These are phyloP conservation scores for Fagopyrum esculentum DNA, from an alignment of 148 eudicot genomes.

Conservation along the genomic window DNA sequence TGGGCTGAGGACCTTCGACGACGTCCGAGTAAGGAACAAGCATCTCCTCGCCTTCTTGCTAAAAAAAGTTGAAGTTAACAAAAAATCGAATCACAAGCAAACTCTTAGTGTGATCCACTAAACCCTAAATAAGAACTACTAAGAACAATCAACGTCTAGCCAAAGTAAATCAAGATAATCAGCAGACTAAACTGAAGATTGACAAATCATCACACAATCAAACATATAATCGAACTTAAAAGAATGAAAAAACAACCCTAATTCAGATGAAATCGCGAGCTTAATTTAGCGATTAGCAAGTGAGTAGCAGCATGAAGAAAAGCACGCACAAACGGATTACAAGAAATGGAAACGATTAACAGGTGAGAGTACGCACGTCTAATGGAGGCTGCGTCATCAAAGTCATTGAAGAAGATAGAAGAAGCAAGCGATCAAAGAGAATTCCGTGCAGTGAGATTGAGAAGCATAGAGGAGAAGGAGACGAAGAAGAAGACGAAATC, in stretches of 20 bases:
- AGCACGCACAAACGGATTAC: conserved; percentile 1
- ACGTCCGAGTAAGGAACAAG: conserved; percentile 60
- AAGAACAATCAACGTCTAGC: neutral
- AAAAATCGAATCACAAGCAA: conserved; percentile 13
- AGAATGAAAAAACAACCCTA: conserved; percentile 10
- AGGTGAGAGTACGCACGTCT: conserved; percentile 37
- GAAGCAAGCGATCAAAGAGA: neutral
- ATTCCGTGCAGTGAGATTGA: neutral
- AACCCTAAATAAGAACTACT: conserved; percentile 18
- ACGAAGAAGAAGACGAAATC: neutral
- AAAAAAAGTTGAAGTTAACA: conserved; percentile 19
- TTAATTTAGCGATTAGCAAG: neutral
- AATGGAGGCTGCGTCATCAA: conserved; percentile 64
- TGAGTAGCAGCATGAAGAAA: conserved; percentile 7
- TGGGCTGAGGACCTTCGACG: conserved; percentile 58
- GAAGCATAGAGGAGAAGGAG: neutral
- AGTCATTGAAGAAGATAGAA: conserved; percentile 37
- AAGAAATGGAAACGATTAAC: conserved; percentile 1
- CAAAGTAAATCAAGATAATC: neutral
- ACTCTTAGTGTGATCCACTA: conserved; percentile 28
- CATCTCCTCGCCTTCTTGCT: conserved; percentile 90
- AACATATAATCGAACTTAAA: conserved; percentile 1
- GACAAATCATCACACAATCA: conserved; percentile 8
- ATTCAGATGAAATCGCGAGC: conserved; percentile 33
- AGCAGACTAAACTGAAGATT: neutral